Conservation (phyloP, 768 basidiomycete species). For the Mycena leptocephala region DNA sequence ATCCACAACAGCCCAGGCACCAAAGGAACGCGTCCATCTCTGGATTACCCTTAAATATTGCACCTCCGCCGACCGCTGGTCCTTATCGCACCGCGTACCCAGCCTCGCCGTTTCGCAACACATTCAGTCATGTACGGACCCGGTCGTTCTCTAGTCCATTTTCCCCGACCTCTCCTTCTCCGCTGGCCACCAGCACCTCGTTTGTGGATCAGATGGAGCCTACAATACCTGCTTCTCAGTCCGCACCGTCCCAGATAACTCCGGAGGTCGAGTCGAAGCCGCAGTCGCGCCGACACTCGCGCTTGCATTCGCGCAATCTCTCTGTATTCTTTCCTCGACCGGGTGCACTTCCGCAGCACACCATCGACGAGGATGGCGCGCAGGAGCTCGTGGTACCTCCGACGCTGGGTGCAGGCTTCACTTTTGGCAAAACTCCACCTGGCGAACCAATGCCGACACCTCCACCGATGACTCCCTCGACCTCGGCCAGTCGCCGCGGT, state of each 20-base stretch:
- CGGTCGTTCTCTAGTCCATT: conserved; percentile 69
- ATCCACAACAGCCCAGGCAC: conserved; percentile 40
- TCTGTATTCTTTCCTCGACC: conserved; percentile 94
- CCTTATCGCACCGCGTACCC: conserved; percentile 50
- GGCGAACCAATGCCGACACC: conserved; percentile 48
- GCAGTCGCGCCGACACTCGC: conserved; percentile 67
- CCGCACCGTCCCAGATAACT: conserved; percentile 36
- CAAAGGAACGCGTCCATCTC: conserved; percentile 47
- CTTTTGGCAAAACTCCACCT: conserved; percentile 49
- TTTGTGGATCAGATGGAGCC: conserved; percentile 40
- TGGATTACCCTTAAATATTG: conserved; percentile 35
- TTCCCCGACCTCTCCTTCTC: conserved; percentile 66
- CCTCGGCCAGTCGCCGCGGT: conserved; percentile 68
- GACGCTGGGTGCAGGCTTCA: conserved; percentile 57
- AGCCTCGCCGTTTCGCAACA: conserved; percentile 51
- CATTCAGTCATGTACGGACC: conserved; percentile 59
- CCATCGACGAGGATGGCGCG: conserved; percentile 79
- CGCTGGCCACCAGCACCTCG: conserved; percentile 61
- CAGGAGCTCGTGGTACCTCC: conserved; percentile 69
- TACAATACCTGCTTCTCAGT: conserved; percentile 40
- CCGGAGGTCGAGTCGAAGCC: conserved; percentile 39
- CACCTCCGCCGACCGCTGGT: conserved; percentile 46
- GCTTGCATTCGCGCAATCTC: conserved; percentile 92
- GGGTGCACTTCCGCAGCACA: conserved; percentile 67
- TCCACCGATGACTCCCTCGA: conserved; percentile 49